Evolutionary conservation across 208 protist genomes (phyloP).

Genomic region (Trypanosoma avium): DNA sequence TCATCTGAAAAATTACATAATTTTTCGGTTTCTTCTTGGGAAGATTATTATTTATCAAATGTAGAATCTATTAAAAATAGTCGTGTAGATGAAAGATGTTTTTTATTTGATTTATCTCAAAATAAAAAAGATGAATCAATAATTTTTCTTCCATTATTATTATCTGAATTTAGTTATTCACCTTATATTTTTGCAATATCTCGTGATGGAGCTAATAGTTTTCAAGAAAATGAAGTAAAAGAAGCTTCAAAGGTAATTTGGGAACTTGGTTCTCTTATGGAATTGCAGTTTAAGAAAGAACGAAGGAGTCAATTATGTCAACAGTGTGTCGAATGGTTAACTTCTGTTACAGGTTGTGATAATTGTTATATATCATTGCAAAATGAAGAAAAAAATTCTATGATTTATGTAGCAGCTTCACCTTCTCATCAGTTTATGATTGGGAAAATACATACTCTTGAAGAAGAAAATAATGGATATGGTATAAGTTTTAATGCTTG

Average conservation of each 20-base stretch:
- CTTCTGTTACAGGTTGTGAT: conserved; percentile 35
- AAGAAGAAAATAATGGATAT: conserved; percentile 25
- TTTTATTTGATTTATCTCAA: conserved; percentile 24
- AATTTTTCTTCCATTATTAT: conserved; percentile 37
- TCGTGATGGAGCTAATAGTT: conserved; percentile 16
- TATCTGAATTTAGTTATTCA: conserved; percentile 16
- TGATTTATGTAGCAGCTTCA: conserved; percentile 41
- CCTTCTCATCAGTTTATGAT: conserved; percentile 45
- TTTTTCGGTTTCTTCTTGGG: not conserved
- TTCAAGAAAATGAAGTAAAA: conserved; percentile 24
- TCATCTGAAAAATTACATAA: conserved; percentile 30
- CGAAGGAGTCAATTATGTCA: conserved; percentile 35
- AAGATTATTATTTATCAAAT: conserved; percentile 27
- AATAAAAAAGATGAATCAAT: conserved; percentile 37
- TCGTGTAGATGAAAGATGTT: conserved; percentile 22
- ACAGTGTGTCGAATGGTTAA: conserved; percentile 57
- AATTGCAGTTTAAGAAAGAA: conserved; percentile 21
- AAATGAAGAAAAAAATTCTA: conserved; percentile 2
- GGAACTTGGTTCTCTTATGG: conserved; percentile 22
- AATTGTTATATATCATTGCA: conserved; percentile 45
- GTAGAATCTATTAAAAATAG: conserved; percentile 33
- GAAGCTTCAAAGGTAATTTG: conserved; percentile 27
- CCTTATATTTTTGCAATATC: conserved; percentile 38
- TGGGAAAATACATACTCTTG: conserved; percentile 25
- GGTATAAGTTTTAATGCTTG: conserved; percentile 42